Evolutionary conservation across 306 rosid species (phyloP), one percentile per base, ranked within the genome.

Genomic region (Alnus glutinosa): DNA sequence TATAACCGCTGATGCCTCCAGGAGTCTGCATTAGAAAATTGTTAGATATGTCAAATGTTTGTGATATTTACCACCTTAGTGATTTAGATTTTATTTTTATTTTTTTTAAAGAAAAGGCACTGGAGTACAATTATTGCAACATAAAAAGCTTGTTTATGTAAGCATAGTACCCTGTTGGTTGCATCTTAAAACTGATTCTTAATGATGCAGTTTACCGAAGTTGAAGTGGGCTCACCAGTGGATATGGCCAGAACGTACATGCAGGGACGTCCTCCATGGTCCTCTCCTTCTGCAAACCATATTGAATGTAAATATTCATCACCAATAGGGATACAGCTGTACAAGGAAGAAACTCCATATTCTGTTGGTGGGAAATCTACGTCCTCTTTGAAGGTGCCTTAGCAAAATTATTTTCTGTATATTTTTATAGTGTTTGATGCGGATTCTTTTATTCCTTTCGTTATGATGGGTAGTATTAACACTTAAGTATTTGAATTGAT

Each of bases 181-280:
- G 15, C 70, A 52, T 79, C 78, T 36, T 48, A 47, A 81, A 69
- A 36, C 39, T 37, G 15, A 46, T 54, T 69, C 15, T 70, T 47
- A 42, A 47, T 77, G 73, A 72, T 83, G 87, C 87, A 96, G 99
- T 89, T 64, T 77, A 73, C 77, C n/a, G 85, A 88, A 76, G 94
- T 87, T 70, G 93, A 84, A 74, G 86, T 42, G 51, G 96, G 96
- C 75, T 96, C 99, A 14, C 99, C 98, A 0, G 97, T 83, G 23
- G 96, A 96, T 77, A 88, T 96, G 83, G 99, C 99, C 32, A 96
- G 90, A 85, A 78, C 87, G 39, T 96, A 91, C 80, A 96, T 96
- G 98, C 88, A 79, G 13, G 66, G 90, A 76, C 98, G 88, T 18
- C 98, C 98, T 76, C 88, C 87, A 28, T 96, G 99, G 99, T 86